phyloP scores from a whole-genome alignment of 2,329 filamentous ascomycete genomes.

The Ceratocystis colombiana region DNA sequence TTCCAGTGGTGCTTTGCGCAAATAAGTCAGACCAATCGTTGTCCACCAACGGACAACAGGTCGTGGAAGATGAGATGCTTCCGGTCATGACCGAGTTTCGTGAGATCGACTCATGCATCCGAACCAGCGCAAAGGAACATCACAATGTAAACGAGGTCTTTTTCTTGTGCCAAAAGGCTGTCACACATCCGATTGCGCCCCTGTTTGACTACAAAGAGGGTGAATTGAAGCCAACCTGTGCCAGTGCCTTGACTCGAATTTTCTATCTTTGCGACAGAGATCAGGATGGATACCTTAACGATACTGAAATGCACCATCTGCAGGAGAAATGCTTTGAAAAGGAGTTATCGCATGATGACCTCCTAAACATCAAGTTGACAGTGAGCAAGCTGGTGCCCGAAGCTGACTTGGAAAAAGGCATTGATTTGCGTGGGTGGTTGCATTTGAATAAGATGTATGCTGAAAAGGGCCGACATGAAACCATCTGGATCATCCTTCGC shows the following conservation, averaged over 20 bases:
- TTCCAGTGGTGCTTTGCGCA: constrained; percentile 90
- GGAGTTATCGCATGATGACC: constrained; percentile 65
- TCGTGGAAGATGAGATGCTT: constrained; percentile 93
- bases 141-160: constrained; percentile 94
- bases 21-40: constrained; percentile 89
- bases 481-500: constrained; percentile 92
- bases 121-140: constrained; percentile 83
- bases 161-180: constrained; percentile 95
- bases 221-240: constrained; percentile 75
- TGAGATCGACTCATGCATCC: constrained; percentile 95
- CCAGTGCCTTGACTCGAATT: constrained; percentile 75
- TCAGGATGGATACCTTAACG: constrained; percentile 84
- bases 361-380: constrained; percentile 82
- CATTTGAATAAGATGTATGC: constrained; percentile 92
- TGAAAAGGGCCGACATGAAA: constrained; percentile 94
- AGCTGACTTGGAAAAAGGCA: constrained; percentile 56
- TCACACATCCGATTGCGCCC: constrained; percentile 92
- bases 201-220: constrained; percentile 94
- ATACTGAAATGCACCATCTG: constrained; percentile 82
- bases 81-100: constrained; percentile 98
- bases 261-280: constrained; percentile 97
- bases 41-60: constrained; percentile 66
- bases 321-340: constrained; percentile 90
- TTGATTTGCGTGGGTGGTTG: constrained; percentile 74
- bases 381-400: constrained; percentile 60